Base-by-base conservation (phyloP, 1,284 basidiomycete genomes). In the Omphalotus olearius region DNA sequence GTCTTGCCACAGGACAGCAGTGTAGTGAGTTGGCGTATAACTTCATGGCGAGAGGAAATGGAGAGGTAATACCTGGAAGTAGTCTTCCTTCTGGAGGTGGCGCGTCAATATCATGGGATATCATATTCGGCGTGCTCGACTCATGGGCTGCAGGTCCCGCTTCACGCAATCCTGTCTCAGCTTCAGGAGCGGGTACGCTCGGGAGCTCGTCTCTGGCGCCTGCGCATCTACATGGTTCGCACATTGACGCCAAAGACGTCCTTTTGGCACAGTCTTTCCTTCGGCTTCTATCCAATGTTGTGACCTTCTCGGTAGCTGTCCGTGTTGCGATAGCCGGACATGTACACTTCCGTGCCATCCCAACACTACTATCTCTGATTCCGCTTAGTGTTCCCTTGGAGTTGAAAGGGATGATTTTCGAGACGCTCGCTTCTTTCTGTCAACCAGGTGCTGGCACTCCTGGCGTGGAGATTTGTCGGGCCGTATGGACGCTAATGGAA, bases 11-110 rank as follows among this genome's bases (percentile, higher is more conserved):
- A 44, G 93, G 93, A 0, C 83, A 88, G 41, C 82, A 85, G 52
- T 92, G 91, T 60, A 91, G 90, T 57, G 88, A 91, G 59, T 73
- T 90, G 17, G 84, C 89, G 0, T 91, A 91, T 70, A 91, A 93
- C 63, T 93, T 93, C 65, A 78, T 93, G 64, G 87, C 81, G 10
- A 72, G 83, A 28, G 84, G 80, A 6, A 76, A 76, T 7, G 76
- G 77, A 0, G 85, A 88, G 53, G 76, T 85, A 7, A 66, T 87
- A 47, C 73, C 80, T 2, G 82, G 83, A 16, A 79, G 76, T 58
- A 65, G 65, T 41, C 47, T 71, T 40, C 71, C 73, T 2, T 70
- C 72, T 2, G 57, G 66, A 6, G 64, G 63, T 4, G 69, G 68
- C 10, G 70, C 70, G 4, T 66, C 71, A 4, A 66, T 78, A 6